Base-by-base conservation (phyloP, 1,284 basidiomycete genomes). In the Apiotrichum laibachii region DNA sequence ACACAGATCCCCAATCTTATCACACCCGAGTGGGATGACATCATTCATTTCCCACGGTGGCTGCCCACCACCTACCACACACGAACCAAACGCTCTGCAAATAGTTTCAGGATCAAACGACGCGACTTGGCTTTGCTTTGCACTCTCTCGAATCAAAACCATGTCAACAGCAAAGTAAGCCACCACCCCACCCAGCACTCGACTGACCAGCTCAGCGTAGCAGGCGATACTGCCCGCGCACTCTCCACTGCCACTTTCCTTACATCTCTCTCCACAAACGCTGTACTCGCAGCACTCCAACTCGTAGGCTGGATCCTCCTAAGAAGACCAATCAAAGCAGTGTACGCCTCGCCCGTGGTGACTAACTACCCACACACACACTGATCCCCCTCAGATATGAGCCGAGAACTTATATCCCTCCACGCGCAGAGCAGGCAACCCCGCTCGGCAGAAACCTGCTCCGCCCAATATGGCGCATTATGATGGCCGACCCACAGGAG, bases 301-400 rank as follows among this genome's bases (percentile, higher is more conserved):
- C 73, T 93, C 46, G 78, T 75, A 8, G 82, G 82, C 6, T 94
- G 91, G 77, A 88, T 85, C 34, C 50, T 85, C n/a, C 69, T 86
- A 18, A 60, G 77, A 22, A 53, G 70, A 52, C 71, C 64, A n/a
- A 72, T 80, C 67, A 71, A 70, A 40, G 47, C 47, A 8, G 71
- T 80, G 70, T 79, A n/a, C n/a, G n/a, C n/a, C n/a, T n/a, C 57
- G 66, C 71, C 64, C 65, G 9, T 21, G 8, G n/a, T 21, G n/a
- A 19, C 18, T 21, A 10, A 10, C 9, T n/a, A n/a, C n/a, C n/a
- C n/a, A n/a, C n/a, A n/a, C n/a, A n/a, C n/a, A n/a, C n/a, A n/a
- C 43, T 44, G 19, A 44, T 16, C 39, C n/a, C 11, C 19, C 3
- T 16, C 42, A 73, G 72, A 1, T 92, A 92, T 71, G 88, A 92